Evolutionary conservation across 768 basidiomycete genomes (phyloP), one percentile per base, ranked within the genome.

Genomic region (Amanita brunnescens): DNA sequence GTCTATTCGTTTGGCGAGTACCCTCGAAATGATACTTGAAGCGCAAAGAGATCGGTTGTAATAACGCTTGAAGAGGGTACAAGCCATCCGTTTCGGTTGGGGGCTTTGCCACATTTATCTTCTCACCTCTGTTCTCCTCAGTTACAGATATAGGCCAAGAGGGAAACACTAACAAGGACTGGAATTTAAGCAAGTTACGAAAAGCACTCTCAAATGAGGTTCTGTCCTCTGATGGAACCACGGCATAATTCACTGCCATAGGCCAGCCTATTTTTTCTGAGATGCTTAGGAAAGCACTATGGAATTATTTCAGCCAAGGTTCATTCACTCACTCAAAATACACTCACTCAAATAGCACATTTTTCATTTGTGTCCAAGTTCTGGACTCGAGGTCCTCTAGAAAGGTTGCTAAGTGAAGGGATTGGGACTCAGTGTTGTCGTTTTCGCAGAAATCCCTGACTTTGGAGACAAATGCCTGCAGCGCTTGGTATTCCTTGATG

Each of bases 11-110:
- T 57, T 82, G 79, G 32, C 91, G 75, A 14, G 79, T 73, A 0
- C 88, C 82, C 52, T 97, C 92, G 55, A 98, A 98, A 62, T 99
- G 96, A 63, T 87, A 99, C 59, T 87, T 90, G 73, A 97, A 99
- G 16, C 96, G 80, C 54, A 91, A 67, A 1, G 85, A 73, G 44
- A 99, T 76, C 1, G 94, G 89, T 39, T 85, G 81, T 3, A 91
- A 78, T 14, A 99, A 77, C 2, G 88, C 85, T 62, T 91, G 85
- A 14, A 98, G 59, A 1, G 96, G 80, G 65, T 94, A 94, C 30
- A 97, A 62, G 0, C 84, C 82, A 43, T 80, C 76, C 60, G 76
- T 71, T 57, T 73, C 70, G 7, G 56, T 38, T 30, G 16, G 34
- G 43, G 56, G 23, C 49, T 53, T 30, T 43, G 59, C 53, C 52